Evolutionary conservation across 306 rosid species (phyloP), one percentile per base, ranked within the genome.

Genomic region (Vicia villosa): DNA sequence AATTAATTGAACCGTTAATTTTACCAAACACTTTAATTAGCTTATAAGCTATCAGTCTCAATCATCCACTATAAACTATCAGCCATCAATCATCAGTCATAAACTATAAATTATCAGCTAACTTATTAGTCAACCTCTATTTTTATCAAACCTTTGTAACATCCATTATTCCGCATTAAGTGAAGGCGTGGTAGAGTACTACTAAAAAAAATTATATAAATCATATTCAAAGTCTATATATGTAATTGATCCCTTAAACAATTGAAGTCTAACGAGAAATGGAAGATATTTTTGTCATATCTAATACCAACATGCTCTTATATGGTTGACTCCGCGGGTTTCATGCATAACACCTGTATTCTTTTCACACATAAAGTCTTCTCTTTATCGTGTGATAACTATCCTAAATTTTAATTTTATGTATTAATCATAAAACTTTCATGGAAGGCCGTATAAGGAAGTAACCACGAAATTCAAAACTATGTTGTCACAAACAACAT

Each of bases 391-490:
- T 24, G 34, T 1, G 41, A 54, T 10, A 21, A 14, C 38, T 36
- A n/a, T 8, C 19, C 3, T n/a, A 1, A 38, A 5, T 62, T 49
- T 17, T 17, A 17, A 0, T 49, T 8, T 49, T 16, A 1, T 32
- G 37, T 32, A 32, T 32, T 0, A 49, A 46, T 2, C 7, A 15
- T 1, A 2, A 17, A 16, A 10, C 16, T 47, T 13, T 1, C 5
- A n/a, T 15, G 24, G 37, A 11, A 43, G 24, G 13, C 26, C n/a
- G n/a, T 22, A 52, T 10, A 60, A 60, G 1, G n/a, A 58, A 58
- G 42, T 32, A 54, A 42, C 32, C 59, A 32, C 3, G 60, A 66
- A 66, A 66, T 46, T 66, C 61, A 74, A 30, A 66, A 66, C 43
- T 17, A 43, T 40, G 49, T 41, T 70, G 20, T 70, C 43, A 41